Conservation (phyloP, 148 eudicot genomes). For the Dianthus caryophyllus region DNA sequence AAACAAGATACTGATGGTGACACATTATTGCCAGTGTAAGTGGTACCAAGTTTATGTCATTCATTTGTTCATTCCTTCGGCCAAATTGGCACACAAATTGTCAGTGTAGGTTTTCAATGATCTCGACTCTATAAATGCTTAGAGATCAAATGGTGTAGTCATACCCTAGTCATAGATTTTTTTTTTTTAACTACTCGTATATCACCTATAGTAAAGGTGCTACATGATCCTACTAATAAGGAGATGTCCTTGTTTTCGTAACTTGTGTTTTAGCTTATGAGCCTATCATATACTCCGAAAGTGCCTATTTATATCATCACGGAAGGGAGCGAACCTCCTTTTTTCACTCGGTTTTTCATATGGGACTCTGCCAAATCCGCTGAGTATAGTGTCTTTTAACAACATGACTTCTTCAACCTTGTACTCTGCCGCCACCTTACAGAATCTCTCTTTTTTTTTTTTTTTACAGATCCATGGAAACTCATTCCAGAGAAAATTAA, state of each 20-base stretch:
- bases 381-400: conserved; percentile 34
- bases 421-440: conserved; percentile 4
- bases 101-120: too few species aligned
- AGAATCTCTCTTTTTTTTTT: conserved; percentile 19
- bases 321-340: conserved; percentile 88
- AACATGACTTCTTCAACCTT: background rate
- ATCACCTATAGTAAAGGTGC: too few species aligned
- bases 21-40: conserved; percentile 15
- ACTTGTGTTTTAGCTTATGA: too few species aligned
- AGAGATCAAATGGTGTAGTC: too few species aligned
- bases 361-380: conserved; percentile 86
- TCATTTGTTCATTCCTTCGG: conserved; percentile 1
- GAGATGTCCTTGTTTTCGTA: too few species aligned
- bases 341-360: conserved; percentile 86
- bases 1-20: conserved; percentile 27
- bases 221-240: too few species aligned
- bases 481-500: conserved; percentile 79
- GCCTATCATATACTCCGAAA: too few species aligned
- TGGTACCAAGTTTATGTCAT: background rate
- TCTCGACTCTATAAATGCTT: too few species aligned
- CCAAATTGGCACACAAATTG: conserved; percentile 9
- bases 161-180: too few species aligned
- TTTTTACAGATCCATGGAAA: conserved; percentile 88
- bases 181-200: too few species aligned
- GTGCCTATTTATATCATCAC: conserved; percentile 67